Evolutionary conservation across 305 asterid species (phyloP).

Genomic region (Plantago rigida): DNA sequence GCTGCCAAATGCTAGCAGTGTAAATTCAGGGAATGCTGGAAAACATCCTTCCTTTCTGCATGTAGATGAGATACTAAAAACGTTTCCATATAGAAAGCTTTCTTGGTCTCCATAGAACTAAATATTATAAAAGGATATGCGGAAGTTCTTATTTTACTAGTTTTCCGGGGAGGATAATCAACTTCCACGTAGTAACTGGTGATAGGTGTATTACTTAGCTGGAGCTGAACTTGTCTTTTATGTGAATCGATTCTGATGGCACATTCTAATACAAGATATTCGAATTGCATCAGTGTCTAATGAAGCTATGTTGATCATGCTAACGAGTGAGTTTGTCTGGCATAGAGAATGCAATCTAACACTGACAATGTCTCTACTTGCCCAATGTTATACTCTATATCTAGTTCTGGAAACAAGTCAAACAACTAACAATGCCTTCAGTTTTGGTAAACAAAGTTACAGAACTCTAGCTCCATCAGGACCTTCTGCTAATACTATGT

Average conservation of each 20-base stretch:
- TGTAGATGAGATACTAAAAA: neutral
- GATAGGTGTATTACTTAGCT: too few species aligned
- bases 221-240: too few species aligned
- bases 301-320: neutral
- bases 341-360: too few species aligned
- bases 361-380: neutral
- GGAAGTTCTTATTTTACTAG: too few species aligned
- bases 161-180: too few species aligned
- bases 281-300: neutral
- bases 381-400: neutral
- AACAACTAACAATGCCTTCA: neutral
- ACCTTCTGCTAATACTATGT: neutral
- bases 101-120: too few species aligned
- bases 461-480: neutral
- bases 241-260: too few species aligned
- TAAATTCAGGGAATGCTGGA: slow-evolving; percentile 3
- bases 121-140: too few species aligned
- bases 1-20: slow-evolving; percentile 9
- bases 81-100: neutral
- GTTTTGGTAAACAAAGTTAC: neutral
- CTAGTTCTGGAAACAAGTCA: neutral
- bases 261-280: too few species aligned
- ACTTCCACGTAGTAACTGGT: too few species aligned
- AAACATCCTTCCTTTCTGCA: slow-evolving; percentile 2
- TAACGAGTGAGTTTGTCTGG: neutral